Base-by-base conservation (phyloP, 495 filamentous ascomycete species). In the Talaromyces borbonicus region DNA sequence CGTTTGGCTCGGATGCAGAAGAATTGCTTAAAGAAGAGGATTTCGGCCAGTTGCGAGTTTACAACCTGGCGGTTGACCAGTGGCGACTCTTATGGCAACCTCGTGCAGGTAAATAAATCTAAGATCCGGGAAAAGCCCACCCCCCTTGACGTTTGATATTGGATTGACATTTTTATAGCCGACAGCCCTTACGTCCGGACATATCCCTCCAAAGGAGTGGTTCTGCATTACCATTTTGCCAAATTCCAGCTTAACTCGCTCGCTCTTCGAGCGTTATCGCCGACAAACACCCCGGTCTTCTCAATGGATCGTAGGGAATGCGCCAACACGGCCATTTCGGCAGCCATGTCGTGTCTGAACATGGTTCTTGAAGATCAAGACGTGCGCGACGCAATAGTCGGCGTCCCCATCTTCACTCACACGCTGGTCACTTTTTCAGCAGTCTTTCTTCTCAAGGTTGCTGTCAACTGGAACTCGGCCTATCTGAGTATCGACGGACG, bases 371-470 rank as follows among this genome's bases (percentile, higher is more conserved):
- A 76, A 19, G 76, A 77, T 43, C 67, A 65, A 3, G 73, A 78
- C 39, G 72, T 81, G 15, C 72, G 73, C 5, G 62, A 71, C 43
- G 76, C 77, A 20, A 81, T 80, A 53, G 74, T 80, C 22, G 68
- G 74, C 0, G 78, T 74, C 33, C 69, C 72, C 6, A 77, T 78
- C 12, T 72, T 74, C 50, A 76, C 74, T 2, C 72, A 79, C 46
- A 78, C 77, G n/a, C 80, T 80, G 77, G 74, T 80, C 32, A 71
- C 75, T 8, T 81, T 74, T 50, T 73, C 72, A 11, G 75, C 77
- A 0, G 68, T 73, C 3, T 77, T 77, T 51, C 63, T 77, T 8
- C 63, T 78, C 36, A 78, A 78, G 49, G 71, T 77, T 18, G 73
- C 73, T 11, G 68, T 71, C 12, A 73, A 71, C 39, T 76, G 72